Conservation (phyloP, 2,329 filamentous ascomycete genomes). For the Xylariomycetidae sp. region DNA sequence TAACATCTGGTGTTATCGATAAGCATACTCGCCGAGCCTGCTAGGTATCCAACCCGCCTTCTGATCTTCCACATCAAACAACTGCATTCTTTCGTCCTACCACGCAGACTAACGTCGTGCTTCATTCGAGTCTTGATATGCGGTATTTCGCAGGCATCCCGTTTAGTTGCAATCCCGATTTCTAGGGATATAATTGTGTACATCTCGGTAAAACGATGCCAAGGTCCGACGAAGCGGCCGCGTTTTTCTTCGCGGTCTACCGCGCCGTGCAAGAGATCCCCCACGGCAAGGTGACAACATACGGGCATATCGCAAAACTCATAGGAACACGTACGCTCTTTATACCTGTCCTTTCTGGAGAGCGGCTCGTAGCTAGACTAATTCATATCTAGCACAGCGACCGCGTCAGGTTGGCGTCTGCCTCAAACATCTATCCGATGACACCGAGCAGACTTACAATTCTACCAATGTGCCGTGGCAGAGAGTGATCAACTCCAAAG, state of each 20-base stretch:
- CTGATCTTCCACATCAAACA: too few relatives aligned
- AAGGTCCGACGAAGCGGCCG: constrained; percentile 67
- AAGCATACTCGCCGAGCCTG: too few relatives aligned
- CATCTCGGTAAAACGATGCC: constrained; percentile 57
- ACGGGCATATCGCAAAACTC: constrained; percentile 73
- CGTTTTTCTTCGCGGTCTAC: constrained; percentile 77
- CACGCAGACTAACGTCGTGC: too few relatives aligned
- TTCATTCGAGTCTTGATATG: too few relatives aligned
- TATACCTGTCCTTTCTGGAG: not conserved
- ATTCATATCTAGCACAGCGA: constrained; percentile 52
- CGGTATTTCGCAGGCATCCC: too few relatives aligned
- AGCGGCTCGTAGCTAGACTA: not conserved
- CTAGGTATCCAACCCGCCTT: too few relatives aligned
- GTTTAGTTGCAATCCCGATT: too few relatives aligned
- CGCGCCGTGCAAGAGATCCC: constrained; percentile 82
- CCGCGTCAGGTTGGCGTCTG: constrained; percentile 85
- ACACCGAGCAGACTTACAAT: constrained; percentile 56
- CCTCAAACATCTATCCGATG: constrained; percentile 74
- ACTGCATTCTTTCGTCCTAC: too few relatives aligned
- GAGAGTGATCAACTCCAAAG: constrained; percentile 83
- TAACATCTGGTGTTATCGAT: too few relatives aligned
- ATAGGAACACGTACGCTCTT: constrained; percentile 62
- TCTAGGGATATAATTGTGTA: too few relatives aligned
- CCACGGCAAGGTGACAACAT: constrained; percentile 76
- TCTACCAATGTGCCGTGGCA: constrained; percentile 87